Percentiles rank a stretch among this genome's conserved stretches.
These are phyloP conservation scores for Penicillium sp. DNA, from an alignment of 2,329 filamentous ascomycete species.

Conservation along the genomic window DNA sequence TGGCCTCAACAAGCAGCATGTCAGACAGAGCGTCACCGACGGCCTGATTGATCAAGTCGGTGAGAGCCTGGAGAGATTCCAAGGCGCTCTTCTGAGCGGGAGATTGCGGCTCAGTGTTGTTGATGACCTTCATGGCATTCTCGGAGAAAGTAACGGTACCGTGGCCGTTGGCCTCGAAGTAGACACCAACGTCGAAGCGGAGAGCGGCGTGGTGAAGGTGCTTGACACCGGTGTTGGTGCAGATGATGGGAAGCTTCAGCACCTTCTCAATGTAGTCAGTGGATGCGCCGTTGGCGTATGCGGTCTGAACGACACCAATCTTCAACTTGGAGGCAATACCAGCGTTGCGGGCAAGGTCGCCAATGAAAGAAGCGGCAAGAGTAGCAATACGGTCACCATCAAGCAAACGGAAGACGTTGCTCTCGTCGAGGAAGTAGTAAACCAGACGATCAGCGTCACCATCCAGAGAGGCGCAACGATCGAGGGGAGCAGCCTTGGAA, in stretches of 20 bases:
- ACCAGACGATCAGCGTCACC: conserved; percentile 94
- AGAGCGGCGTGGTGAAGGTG: conserved; percentile 95
- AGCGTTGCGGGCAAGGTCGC: conserved; percentile 78
- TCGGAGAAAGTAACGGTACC: conserved; percentile 94
- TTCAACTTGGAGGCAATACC: conserved; percentile 77
- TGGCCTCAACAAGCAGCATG: conserved; percentile 92
- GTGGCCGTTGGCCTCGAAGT: conserved; percentile 98
- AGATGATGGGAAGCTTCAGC: conserved; percentile 84
- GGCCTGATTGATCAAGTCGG: conserved; percentile 95
- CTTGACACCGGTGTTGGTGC: conserved; percentile 95
- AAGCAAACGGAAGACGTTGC: conserved; percentile 83
- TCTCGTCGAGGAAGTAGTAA: conserved; percentile 86
- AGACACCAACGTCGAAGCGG: conserved; percentile 92
- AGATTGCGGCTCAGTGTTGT: conserved; percentile 77
- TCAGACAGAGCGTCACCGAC: conserved; percentile 95
- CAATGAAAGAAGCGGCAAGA: conserved; percentile 88
- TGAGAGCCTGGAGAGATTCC: conserved; percentile 77
- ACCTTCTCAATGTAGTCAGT: conserved; percentile 89
- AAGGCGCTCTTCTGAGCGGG: conserved; percentile 89
- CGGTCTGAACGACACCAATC: conserved; percentile 94
- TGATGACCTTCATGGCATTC: conserved; percentile 76
- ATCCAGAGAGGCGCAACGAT: conserved; percentile 86
- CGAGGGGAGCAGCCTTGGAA: conserved; percentile 72
- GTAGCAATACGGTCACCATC: conserved; percentile 97
- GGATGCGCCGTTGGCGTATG: conserved; percentile 94